Conservation (phyloP, 768 basidiomycete species). For the Suillus subalutaceus region DNA sequence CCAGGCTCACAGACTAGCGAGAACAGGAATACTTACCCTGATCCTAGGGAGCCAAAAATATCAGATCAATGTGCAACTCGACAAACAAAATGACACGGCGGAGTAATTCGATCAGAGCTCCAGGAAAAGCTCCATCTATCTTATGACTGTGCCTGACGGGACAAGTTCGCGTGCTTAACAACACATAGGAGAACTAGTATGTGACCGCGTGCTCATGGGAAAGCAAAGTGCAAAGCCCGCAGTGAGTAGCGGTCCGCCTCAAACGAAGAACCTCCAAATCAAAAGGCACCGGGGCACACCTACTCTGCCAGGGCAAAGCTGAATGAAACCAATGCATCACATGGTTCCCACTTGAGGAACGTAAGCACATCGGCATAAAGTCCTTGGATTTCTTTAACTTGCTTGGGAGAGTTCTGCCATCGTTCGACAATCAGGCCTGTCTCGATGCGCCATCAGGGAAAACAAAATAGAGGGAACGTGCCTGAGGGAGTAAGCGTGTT, state of each 20-base stretch:
- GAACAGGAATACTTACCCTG: slow-evolving; percentile 56
- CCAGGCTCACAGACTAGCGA: slow-evolving; percentile 59
- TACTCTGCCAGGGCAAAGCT: slow-evolving; percentile 64
- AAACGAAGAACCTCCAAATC: background rate
- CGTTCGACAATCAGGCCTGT: slow-evolving; percentile 60
- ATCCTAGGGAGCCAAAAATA: slow-evolving; percentile 46
- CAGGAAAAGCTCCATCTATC: slow-evolving; percentile 8
- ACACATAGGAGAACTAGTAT: slow-evolving; percentile 6
- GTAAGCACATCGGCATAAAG: slow-evolving; percentile 57
- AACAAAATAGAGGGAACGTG: slow-evolving; percentile 34
- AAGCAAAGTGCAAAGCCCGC: slow-evolving; percentile 16
- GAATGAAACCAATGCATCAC: slow-evolving; percentile 64
- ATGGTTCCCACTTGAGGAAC: slow-evolving; percentile 58
- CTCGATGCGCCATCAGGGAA: slow-evolving; percentile 24
- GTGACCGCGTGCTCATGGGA: slow-evolving; percentile 12
- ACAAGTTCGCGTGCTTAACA: background rate
- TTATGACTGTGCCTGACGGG: slow-evolving; percentile 8
- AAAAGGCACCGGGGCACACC: slow-evolving; percentile 30
- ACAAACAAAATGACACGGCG: slow-evolving; percentile 1
- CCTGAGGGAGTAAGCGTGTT: slow-evolving; percentile 64
- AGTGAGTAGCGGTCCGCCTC: slow-evolving; percentile 17
- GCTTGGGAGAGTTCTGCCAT: slow-evolving; percentile 46
- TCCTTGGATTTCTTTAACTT: slow-evolving; percentile 46
- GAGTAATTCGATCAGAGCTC: slow-evolving; percentile 10
- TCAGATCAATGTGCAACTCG: slow-evolving; percentile 14